Conservation (phyloP, 352 stramenopile species). For the Pythium aquatile region DNA sequence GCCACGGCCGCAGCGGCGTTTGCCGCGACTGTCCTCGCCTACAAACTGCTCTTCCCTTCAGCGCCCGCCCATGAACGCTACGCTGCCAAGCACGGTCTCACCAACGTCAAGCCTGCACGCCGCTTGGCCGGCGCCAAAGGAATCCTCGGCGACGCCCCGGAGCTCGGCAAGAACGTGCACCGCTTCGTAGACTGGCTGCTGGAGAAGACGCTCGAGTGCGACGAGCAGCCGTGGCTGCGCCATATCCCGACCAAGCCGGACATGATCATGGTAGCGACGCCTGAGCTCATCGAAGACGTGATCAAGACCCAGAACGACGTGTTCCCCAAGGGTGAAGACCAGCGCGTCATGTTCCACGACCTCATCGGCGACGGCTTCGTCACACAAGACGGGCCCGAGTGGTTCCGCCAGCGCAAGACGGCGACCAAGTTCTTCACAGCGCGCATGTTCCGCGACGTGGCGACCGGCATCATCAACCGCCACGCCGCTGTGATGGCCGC, state of each 20-base stretch:
- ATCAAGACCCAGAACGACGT: conserved; percentile 15
- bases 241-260: conserved; percentile 13
- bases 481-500: not conserved
- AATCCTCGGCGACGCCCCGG: conserved; percentile 7
- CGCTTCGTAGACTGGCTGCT: conserved; percentile 22
- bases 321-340: conserved; percentile 17
- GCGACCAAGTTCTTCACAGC: conserved; percentile 19
- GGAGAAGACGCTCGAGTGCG: conserved; percentile 14
- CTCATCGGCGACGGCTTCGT: conserved; percentile 22
- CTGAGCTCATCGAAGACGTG: conserved; percentile 23
- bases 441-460: conserved; percentile 10
- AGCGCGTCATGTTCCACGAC: conserved; percentile 10
- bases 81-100: conserved; percentile 15
- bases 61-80: conserved; percentile 7
- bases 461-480: conserved; percentile 15
- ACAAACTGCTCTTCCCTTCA: conserved; percentile 15
- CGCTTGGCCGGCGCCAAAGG: conserved; percentile 3
- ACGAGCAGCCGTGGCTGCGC: conserved; percentile 15
- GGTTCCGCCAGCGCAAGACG: conserved; percentile 22
- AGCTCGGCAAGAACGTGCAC: conserved; percentile 6
- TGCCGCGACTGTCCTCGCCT: conserved; percentile 7
- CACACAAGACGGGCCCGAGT: conserved; percentile 20
- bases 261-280: conserved; percentile 19
- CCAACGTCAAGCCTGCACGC: conserved; percentile 4
- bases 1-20: not conserved